phyloP scores from a whole-genome alignment of 2,329 filamentous ascomycete species.

The Cladobotryum mycophilum region DNA sequence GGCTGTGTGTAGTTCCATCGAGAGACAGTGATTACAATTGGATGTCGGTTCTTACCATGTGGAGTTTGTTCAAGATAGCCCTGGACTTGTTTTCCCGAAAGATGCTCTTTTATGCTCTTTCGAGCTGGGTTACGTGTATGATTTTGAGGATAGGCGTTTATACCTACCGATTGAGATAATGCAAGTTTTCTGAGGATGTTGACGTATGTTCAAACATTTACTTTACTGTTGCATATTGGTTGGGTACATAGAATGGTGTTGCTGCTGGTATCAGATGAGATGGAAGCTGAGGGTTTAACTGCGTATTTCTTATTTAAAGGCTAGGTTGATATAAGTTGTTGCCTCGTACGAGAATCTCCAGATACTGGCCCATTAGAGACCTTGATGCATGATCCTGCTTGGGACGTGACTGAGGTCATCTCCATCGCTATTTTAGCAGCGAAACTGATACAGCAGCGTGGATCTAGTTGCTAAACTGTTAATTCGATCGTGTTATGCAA shows the following conservation, averaged over 20 bases:
- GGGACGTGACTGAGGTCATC: no score
- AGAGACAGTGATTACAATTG: slow-evolving; percentile 12
- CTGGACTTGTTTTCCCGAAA: slow-evolving; percentile 24
- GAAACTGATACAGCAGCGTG: no score
- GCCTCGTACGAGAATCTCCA: not conserved
- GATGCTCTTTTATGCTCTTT: slow-evolving; percentile 5
- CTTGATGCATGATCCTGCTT: no score
- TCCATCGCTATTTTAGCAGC: no score
- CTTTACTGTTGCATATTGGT: no score
- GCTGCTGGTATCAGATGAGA: not conserved
- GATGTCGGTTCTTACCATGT: slow-evolving; percentile 28
- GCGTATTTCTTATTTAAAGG: not conserved
- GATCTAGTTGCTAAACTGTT: no score
- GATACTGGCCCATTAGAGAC: no score
- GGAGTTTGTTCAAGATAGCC: slow-evolving; percentile 29
- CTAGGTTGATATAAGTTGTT: not conserved
- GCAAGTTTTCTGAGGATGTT: not conserved
- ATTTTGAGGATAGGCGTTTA: slow-evolving; percentile 40
- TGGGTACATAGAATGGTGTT: no score
- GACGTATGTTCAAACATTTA: not conserved
- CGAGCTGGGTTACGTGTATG: slow-evolving; percentile 32
- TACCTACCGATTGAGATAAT: slow-evolving; percentile 38
- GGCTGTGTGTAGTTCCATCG: slow-evolving; percentile 1
- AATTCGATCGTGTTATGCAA: no score
- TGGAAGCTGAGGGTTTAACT: not conserved